Base-by-base conservation (phyloP, 2,329 filamentous ascomycete species). In the Fusarium transvaalense region DNA sequence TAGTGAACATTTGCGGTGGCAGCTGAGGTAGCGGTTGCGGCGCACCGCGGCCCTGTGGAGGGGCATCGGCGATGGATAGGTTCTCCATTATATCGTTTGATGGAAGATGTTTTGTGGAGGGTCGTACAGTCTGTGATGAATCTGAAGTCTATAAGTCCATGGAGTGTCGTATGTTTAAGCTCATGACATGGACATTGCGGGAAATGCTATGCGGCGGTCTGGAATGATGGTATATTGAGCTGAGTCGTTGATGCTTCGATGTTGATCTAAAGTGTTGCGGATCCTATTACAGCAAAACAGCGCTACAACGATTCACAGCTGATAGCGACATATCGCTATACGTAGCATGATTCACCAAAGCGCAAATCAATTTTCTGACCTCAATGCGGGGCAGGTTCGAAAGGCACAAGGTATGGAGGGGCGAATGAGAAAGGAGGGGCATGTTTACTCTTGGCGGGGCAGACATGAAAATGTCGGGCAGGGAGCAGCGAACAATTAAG, bases 1-100 rank as follows among this genome's bases (percentile, higher is more conserved):
- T 99, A 19, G 96, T 97, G 82, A 99, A 99, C 91, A 98, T 97
- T 84, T 99, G 95, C 62, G 94, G 94, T 15, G 92, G 92, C 38
- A 95, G 83, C 80, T 93, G 91, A 68, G 85, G 81, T 47, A 84
- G 82, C 56, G 82, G 79, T 50, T 88, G 86, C 31, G 81, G 82
- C 57, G 68, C 74, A 35, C 76, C 76, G 34, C 77, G 79, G 68
- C 78, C 80, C 59, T 78, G 79, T 63, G 79, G 82, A 75, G 82
- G 80, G 68, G 78, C 76, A 71, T 87, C 85, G 70, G 83, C 80
- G 70, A 86, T 80, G 68, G 77, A 81, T 66, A 86, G 81, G 73
- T 84, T 85, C 78, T 88, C 86, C 86, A 88, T 88, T 71, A 71
- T 75, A 62, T 74, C 75, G 76, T 72, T 46, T 46, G 23, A 23